Evolutionary conservation across 192 early-diverging fungal genomes (phyloP).

Genomic region (Globomyces pollinis-pini): DNA sequence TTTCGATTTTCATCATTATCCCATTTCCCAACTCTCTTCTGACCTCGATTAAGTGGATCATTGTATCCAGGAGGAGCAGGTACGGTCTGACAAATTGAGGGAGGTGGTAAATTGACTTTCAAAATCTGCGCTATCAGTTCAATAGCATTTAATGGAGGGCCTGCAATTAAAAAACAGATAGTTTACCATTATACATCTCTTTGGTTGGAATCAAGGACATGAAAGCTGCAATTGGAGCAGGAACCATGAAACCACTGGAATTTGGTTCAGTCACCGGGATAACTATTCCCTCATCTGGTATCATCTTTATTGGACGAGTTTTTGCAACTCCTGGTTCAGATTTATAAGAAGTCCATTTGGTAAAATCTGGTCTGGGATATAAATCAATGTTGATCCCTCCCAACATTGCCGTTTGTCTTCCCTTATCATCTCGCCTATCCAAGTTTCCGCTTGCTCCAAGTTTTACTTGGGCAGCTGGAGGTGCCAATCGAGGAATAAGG

Average conservation of each 20-base stretch:
- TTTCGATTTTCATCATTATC: no score
- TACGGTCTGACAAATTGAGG: not conserved
- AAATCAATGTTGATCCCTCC: constrained; percentile 53
- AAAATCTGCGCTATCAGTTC: not conserved
- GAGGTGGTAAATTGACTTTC: not conserved
- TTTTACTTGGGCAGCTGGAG: not conserved
- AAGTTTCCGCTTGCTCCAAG: not conserved
- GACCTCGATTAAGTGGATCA: no score
- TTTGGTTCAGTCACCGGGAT: not conserved
- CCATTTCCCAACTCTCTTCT: no score
- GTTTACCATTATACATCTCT: not conserved
- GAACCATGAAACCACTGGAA: not conserved
- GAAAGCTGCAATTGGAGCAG: not conserved
- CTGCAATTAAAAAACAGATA: not conserved
- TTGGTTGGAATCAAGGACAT: not conserved
- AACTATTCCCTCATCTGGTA: not conserved
- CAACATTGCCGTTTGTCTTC: not conserved
- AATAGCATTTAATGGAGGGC: not conserved
- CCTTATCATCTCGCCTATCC: constrained; percentile 5
- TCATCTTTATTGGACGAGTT: not conserved
- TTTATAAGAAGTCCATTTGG: constrained; percentile 60
- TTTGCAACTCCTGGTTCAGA: constrained; percentile 32
- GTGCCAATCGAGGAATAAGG: constrained; percentile 4
- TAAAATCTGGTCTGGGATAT: constrained; percentile 68
- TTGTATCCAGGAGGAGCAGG: no score